These are phyloP conservation scores for Symbiotaphrina buchneri DNA, from an alignment of 495 filamentous ascomycete species.

Conservation along the genomic window DNA sequence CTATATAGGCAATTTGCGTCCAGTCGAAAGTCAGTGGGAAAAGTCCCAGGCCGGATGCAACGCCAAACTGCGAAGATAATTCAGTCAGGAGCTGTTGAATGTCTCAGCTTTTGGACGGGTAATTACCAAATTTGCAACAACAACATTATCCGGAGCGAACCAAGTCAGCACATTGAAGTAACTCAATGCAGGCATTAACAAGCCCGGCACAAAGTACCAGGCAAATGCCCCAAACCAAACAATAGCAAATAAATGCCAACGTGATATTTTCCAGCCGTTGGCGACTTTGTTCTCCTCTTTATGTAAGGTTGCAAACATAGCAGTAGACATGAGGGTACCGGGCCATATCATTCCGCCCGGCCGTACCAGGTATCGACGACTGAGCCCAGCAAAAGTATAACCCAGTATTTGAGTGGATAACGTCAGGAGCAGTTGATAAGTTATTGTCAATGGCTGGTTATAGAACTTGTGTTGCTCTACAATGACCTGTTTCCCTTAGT, in stretches of 20 bases:
- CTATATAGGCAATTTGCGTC: slow-evolving; percentile 81
- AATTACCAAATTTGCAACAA: slow-evolving; percentile 45
- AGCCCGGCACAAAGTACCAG: slow-evolving; percentile 75
- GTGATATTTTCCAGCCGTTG: slow-evolving; percentile 64
- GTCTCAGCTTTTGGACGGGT: background rate
- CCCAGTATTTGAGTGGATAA: slow-evolving; percentile 70
- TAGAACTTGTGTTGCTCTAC: slow-evolving; percentile 79
- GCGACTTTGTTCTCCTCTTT: slow-evolving; percentile 59
- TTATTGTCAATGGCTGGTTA: slow-evolving; percentile 46
- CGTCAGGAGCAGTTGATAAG: slow-evolving; percentile 63
- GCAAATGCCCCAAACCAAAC: slow-evolving; percentile 6
- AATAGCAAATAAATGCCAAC: slow-evolving; percentile 60
- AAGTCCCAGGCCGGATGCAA: slow-evolving; percentile 63
- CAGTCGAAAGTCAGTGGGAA: slow-evolving; percentile 86
- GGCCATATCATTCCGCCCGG: slow-evolving; percentile 90
- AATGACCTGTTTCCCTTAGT: slow-evolving; percentile 39
- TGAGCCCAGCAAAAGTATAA: slow-evolving; percentile 63
- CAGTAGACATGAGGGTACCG: slow-evolving; percentile 63
- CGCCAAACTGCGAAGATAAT: slow-evolving; percentile 33
- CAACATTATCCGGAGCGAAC: slow-evolving; percentile 61
- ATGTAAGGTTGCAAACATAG: slow-evolving; percentile 72
- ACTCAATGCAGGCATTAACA: slow-evolving; percentile 68
- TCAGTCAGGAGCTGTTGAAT: slow-evolving; percentile 2
- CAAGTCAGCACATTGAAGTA: slow-evolving; percentile 83
- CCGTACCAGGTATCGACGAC: slow-evolving; percentile 54